Percentiles rank a stretch among this genome's conserved stretches.
Evolutionary conservation across 2,329 filamentous ascomycete species (phyloP).

Genomic region (Helotiales sp.): DNA sequence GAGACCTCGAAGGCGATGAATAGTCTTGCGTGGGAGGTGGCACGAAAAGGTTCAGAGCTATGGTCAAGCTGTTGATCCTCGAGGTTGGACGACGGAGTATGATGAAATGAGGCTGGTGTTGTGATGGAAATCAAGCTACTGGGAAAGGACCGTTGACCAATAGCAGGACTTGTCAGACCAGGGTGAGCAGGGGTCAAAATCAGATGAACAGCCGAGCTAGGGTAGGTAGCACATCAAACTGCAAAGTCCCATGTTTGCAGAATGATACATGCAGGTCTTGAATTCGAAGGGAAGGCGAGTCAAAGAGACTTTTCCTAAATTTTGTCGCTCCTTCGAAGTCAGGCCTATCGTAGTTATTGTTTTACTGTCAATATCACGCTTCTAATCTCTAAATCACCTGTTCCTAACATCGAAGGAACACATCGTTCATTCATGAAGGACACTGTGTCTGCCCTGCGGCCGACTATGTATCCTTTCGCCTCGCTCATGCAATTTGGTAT

Average conservation of each 20-base stretch:
- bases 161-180: slow-evolving; percentile 1
- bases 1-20: not conserved
- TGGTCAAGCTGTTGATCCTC: slow-evolving; percentile 18
- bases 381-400: too few relatives aligned
- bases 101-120: slow-evolving; percentile 28
- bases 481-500: not conserved
- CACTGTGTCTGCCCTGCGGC: slow-evolving; percentile 5
- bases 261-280: too few relatives aligned
- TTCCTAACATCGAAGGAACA: not conserved
- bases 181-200: slow-evolving; percentile 1
- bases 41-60: slow-evolving; percentile 7
- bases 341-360: too few relatives aligned
- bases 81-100: slow-evolving; percentile 21
- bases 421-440: not conserved
- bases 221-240: too few relatives aligned
- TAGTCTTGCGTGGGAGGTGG: not conserved
- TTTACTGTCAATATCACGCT: too few relatives aligned
- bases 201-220: too few relatives aligned
- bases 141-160: not conserved
- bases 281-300: too few relatives aligned
- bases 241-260: too few relatives aligned
- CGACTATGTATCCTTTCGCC: not conserved
- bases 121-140: slow-evolving; percentile 15
- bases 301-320: too few relatives aligned
- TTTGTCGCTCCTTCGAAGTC: too few relatives aligned